These are phyloP conservation scores for Fusarium sp. DNA, from an alignment of 2,329 filamentous ascomycete species.

Conservation along the genomic window DNA sequence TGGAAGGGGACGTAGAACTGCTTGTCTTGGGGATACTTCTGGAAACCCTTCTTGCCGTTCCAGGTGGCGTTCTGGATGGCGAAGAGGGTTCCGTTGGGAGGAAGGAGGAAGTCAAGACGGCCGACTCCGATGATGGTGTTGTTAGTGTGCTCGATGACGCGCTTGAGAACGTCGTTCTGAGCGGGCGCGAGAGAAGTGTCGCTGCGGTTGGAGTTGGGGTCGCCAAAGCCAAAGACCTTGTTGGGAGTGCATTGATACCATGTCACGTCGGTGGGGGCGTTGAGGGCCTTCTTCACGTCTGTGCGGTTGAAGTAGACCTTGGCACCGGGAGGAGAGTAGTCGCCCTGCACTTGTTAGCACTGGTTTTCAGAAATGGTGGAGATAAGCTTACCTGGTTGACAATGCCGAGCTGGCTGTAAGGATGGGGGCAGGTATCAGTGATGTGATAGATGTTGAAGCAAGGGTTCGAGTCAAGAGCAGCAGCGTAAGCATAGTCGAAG, in stretches of 20 bases:
- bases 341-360: constrained; percentile 48
- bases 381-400: constrained; percentile 59
- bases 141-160: constrained; percentile 47
- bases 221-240: constrained; percentile 42
- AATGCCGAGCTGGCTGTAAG: constrained; percentile 76
- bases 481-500: constrained; percentile 65
- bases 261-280: constrained; percentile 60
- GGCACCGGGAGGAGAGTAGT: constrained; percentile 71
- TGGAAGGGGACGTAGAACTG: constrained; percentile 76
- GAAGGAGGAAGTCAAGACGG: constrained; percentile 69
- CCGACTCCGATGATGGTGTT: constrained; percentile 48
- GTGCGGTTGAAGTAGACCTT: constrained; percentile 75
- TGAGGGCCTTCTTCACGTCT: constrained; percentile 75
- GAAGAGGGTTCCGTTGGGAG: constrained; percentile 76
- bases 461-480: constrained; percentile 70
- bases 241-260: constrained; percentile 44
- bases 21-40: constrained; percentile 54
- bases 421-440: constrained; percentile 74
- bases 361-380: accelerated
- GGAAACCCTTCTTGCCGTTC: constrained; percentile 77
- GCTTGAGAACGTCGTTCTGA: constrained; percentile 37
- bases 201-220: constrained; percentile 25
- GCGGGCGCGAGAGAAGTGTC: constrained; percentile 34
- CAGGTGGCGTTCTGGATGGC: constrained; percentile 84
- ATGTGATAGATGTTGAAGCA: constrained; percentile 85